These are phyloP conservation scores for Gracilaria caudata DNA, from an alignment of 23 red algal genomes.

Conservation along the genomic window DNA sequence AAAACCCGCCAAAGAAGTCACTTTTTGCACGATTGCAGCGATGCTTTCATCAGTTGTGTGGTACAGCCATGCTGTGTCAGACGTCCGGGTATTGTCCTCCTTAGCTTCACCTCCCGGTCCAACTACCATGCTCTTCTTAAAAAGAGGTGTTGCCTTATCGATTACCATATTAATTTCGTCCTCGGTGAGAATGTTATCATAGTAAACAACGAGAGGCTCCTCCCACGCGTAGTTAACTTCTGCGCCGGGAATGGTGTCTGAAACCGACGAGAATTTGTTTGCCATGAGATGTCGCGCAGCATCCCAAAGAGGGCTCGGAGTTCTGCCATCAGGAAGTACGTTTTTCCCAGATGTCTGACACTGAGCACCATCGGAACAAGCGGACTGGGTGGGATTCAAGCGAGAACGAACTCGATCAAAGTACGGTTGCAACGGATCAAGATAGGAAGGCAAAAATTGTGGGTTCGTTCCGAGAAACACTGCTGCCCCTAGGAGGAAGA, in stretches of 20 bases:
- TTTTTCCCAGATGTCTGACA: no score
- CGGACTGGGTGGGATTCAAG: neutral
- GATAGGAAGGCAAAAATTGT: neutral
- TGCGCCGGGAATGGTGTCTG: neutral
- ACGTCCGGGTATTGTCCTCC: neutral
- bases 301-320: constrained; percentile 5
- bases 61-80: constrained; percentile 1
- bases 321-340: neutral
- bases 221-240: neutral
- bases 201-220: constrained; percentile 1
- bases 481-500: neutral
- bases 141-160: neutral
- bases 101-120: neutral
- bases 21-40: constrained; percentile 5
- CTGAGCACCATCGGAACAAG: neutral
- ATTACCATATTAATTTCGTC: constrained; percentile 2
- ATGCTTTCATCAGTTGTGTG: neutral
- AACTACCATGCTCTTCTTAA: constrained; percentile 18
- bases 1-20: neutral
- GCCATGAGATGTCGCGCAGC: neutral
- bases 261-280: neutral
- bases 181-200: constrained; percentile 13
- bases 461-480: neutral
- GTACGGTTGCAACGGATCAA: neutral
- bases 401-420: neutral